Evolutionary conservation across 2,329 filamentous ascomycete species (phyloP), one percentile per base, ranked within the genome.

Genomic region (Aspergillus sp.): DNA sequence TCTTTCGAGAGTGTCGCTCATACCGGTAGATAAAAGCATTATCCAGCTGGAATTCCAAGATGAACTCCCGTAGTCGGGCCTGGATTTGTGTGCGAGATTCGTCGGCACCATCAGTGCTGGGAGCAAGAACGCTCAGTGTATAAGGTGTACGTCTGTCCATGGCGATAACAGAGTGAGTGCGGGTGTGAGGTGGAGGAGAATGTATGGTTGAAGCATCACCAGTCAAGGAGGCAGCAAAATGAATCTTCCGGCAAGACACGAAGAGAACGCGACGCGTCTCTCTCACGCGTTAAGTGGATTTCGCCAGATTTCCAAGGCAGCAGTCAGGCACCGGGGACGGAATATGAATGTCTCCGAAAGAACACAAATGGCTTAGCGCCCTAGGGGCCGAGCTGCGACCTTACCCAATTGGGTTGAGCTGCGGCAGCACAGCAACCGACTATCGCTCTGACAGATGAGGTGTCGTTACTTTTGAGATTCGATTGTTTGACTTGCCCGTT

Each of bases 21-120:
- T 64, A 93, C 92, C 92, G 86, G 83, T 98, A 99, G 69, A 97
- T 87, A 77, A 96, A 98, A 70, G 88, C 85, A 76, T 96, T 96
- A 76, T 97, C 93, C 42, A 98, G 85, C 70, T 93, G 87, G 73
- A 97, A 99, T 66, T 93, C 90, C 57, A 98, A 86, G 64, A 99
- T 88, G 74, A 99, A 99, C 60, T 91, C 88, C 70, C 95, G 87
- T 60, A 99, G 84, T 71, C 91, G 87, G 58, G 85, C 84, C 73
- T 95, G 91, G 50, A 93, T 81, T 70, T 91, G 86, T 24, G 85
- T 81, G 58, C 88, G 83, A 57, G 84, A 88, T 70, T 93, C 89
- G 64, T 88, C 84, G 59, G 80, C 83, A 41, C 86, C 84, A 67
- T 86, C 85, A 61, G 83, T 83, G 64, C 83, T 86, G 57, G 87